Conservation (phyloP, 306 rosid genomes). For the Cajanus cajan region DNA sequence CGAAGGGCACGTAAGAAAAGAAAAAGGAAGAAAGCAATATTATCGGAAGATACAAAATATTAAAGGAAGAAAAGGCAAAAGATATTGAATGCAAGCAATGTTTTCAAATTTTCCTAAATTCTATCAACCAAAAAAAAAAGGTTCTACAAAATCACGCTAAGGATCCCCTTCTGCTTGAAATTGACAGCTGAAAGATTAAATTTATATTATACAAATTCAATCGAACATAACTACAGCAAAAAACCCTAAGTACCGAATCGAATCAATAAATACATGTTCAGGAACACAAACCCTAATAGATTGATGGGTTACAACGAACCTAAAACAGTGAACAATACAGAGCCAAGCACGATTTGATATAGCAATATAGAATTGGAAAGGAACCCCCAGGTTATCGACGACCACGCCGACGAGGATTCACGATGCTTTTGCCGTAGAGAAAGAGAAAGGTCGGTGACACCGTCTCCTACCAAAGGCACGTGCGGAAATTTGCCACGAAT, state of each 20-base stretch:
- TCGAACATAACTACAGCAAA: constrained; percentile 3
- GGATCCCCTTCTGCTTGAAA: constrained; percentile 1
- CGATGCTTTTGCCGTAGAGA: constrained; percentile 33
- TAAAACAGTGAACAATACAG: constrained; percentile 25
- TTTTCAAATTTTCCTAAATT: not conserved
- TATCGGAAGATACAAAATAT: not conserved
- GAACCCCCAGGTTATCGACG: not conserved
- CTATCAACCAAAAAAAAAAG: not conserved
- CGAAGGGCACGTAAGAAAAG: not conserved
- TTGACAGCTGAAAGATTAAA: constrained; percentile 3
- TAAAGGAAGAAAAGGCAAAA: constrained; percentile 2
- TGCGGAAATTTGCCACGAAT: constrained; percentile 41
- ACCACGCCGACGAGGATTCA: constrained; percentile 30
- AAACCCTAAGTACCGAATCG: constrained; percentile 16
- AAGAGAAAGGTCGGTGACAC: constrained; percentile 42
- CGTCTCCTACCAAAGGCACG: constrained; percentile 39
- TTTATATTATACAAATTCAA: constrained; percentile 15
- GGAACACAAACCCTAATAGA: constrained; percentile 35
- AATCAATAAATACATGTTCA: constrained; percentile 9
- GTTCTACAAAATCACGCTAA: not conserved
- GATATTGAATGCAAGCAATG: constrained; percentile 15
- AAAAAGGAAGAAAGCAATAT: not conserved
- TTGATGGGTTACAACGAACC: constrained; percentile 30
- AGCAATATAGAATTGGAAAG: not conserved
- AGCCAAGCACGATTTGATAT: not conserved